Evolutionary conservation across 2,329 filamentous ascomycete species (phyloP), one percentile per base, ranked within the genome.

Genomic region (Colletotrichum viniferum): DNA sequence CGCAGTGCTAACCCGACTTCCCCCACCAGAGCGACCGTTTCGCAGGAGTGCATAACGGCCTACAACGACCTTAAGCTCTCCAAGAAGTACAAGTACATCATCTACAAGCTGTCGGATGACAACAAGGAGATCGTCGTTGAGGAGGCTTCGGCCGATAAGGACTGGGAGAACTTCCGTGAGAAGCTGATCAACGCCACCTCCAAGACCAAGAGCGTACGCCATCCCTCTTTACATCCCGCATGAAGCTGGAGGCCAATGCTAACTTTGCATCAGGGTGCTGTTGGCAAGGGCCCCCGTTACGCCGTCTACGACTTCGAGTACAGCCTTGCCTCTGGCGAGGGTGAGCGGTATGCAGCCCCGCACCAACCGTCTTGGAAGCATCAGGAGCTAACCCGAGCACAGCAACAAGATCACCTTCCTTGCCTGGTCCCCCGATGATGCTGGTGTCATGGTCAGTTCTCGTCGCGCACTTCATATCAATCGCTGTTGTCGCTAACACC

Each of bases 281-380:
- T 88, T 76, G 88, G 88, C 85, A 92, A 92, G 87, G 94, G 94
- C 78, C 94, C 93, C 83, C 91, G 95, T 85, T 97, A 96, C 84
- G 95, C 94, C 78, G 92, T 97, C 82, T 97, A 95, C 86, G 95
- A 97, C 86, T 94, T 97, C 84, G 90, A 94, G 88, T 97, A 95
- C 87, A 90, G 90, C 79, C 89, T 94, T 77, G 90, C 90, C 75
- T 90, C 89, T 73, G 94, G 94, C 79, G 94, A 96, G 86, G 94
- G 94, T 81, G 88, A 89, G 82, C 92, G 94, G 91, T 93, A 90
- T 76, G 84, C 82, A 68, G 66, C 71, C 68, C 65, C 68, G 61
- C 69, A 71, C 52, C 52, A 34, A 26, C 52, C 56, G 34, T n/a
- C 66, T 24, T 63, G 34, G 58, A 66, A 48, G 48, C 62, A 69